Base-by-base conservation (phyloP, 148 eudicot genomes). In the Agrostemma githago region DNA sequence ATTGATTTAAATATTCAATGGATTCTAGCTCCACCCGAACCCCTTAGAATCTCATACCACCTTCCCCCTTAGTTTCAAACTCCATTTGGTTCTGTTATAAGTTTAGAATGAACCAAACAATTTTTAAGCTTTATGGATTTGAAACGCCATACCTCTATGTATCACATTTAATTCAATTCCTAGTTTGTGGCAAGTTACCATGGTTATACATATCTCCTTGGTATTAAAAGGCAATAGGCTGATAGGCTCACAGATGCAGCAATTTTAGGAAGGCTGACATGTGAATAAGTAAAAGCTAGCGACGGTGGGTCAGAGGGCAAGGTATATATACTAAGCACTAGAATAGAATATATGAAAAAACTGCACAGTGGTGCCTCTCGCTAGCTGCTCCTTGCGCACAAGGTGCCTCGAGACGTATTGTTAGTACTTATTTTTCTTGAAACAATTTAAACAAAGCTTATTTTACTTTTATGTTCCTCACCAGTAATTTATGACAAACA, bases 401-500 rank as follows among this genome's bases (percentile, higher is more conserved):
- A 48, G 56, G 56, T 51, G 56, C 56, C 56, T 51, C 0, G 9
- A 51, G 56, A 4, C 4, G 56, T 51, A 12, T 51, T 1, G 1
- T 26, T 26, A 26, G 34, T 26, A 26, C 34, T 1, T 26, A 26
- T 26, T 26, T 26, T 26, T 26, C 1, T 26, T 26, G 34, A 1
- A 26, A 26, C 34, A 26, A 26, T 26, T 26, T 26, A 26, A 26
- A 26, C 34, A 26, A 26, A 40, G 11, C 60, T 16, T 9, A 11
- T 21, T 37, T 61, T 57, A 69, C n/a, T 56, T 16, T 43, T 43
- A 42, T 42, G 16, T 41, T 66, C 72, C 71, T 72, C 53, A 76
- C 21, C 71, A 66, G 76, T 51, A 42, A 72, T 72, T 34, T 77
- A 42, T 42, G 69, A 40, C 44, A 54, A 67, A 57, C 88, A 96